These are phyloP conservation scores for Penicillium sp. DNA, from an alignment of 2,329 filamentous ascomycete species.

Conservation along the genomic window DNA sequence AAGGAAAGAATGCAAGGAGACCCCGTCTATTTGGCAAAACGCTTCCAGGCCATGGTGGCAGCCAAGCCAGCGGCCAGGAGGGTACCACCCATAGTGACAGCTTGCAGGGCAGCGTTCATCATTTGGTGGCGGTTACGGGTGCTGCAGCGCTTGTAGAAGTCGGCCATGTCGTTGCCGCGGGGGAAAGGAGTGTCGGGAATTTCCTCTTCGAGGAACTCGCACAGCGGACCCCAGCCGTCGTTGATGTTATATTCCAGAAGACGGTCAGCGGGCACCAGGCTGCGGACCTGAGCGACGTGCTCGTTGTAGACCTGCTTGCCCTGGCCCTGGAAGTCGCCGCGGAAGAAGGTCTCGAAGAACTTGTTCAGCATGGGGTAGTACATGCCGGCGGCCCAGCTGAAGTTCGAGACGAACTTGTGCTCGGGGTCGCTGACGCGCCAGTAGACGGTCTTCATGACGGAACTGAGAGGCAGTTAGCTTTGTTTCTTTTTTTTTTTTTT, in stretches of 20 bases:
- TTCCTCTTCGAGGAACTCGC: slow-evolving; percentile 59
- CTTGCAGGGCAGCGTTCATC: slow-evolving; percentile 58
- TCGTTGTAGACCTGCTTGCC: slow-evolving; percentile 66
- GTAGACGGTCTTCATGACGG: slow-evolving; percentile 69
- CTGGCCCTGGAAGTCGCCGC: slow-evolving; percentile 67
- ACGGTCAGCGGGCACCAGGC: slow-evolving; percentile 53
- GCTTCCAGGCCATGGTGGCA: slow-evolving; percentile 46
- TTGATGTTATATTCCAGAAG: slow-evolving; percentile 59
- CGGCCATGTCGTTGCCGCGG: slow-evolving; percentile 58
- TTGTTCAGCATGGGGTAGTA: slow-evolving; percentile 72
- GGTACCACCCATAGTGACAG: slow-evolving; percentile 54
- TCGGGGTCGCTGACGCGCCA: slow-evolving; percentile 70
- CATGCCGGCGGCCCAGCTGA: slow-evolving; percentile 68
- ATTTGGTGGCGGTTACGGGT: slow-evolving; percentile 60
- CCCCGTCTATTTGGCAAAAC: slow-evolving; percentile 35
- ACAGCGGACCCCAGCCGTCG: slow-evolving; percentile 59
- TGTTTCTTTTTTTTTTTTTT: too few species aligned
- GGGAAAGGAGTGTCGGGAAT: slow-evolving; percentile 56
- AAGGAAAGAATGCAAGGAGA: slow-evolving; percentile 8
- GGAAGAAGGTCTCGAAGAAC: slow-evolving; percentile 71
- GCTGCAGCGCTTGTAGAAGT: slow-evolving; percentile 60
- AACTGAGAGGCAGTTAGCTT: slow-evolving; percentile 35
- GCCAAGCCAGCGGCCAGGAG: slow-evolving; percentile 51
- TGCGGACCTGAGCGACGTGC: slow-evolving; percentile 59
- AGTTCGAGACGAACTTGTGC: slow-evolving; percentile 58